These are phyloP conservation scores for Penicillium sp. DNA, from an alignment of 2,329 filamentous ascomycete species.

Conservation along the genomic window DNA sequence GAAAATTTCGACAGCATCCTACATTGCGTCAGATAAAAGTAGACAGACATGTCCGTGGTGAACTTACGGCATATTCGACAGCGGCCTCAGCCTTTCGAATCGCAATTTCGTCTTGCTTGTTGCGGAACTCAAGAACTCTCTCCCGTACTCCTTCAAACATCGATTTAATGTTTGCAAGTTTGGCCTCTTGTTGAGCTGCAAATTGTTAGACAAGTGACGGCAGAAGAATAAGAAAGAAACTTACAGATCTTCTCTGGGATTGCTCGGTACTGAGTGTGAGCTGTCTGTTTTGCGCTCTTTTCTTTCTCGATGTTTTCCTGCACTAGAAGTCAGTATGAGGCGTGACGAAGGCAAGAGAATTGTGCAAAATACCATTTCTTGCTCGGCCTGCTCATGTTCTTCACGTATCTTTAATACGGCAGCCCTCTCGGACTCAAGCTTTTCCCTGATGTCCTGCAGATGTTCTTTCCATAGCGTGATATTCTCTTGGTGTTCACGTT, in stretches of 20 bases:
- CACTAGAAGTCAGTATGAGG: conserved; percentile 10
- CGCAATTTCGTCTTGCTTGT: conserved; percentile 55
- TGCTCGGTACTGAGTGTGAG: conserved; percentile 61
- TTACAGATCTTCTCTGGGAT: conserved; percentile 70
- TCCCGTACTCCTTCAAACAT: conserved; percentile 44
- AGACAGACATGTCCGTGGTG: neutral
- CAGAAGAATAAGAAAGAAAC: conserved; percentile 30
- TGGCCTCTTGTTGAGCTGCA: conserved; percentile 46
- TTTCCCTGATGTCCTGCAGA: conserved; percentile 34
- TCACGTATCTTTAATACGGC: conserved; percentile 22
- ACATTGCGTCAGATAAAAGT: conserved; percentile 7
- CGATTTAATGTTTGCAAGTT: conserved; percentile 43
- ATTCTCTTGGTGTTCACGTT: conserved; percentile 58
- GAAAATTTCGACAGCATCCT: conserved; percentile 62
- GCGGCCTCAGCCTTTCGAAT: conserved; percentile 57
- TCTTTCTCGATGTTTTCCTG: conserved; percentile 48
- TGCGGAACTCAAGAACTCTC: conserved; percentile 52
- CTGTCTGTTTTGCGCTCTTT: conserved; percentile 67
- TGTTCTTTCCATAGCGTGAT: conserved; percentile 44
- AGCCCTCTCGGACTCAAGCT: conserved; percentile 31
- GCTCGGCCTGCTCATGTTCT: conserved; percentile 23
- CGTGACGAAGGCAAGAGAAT: neutral
- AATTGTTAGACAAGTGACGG: conserved; percentile 23
- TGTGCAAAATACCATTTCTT: conserved; percentile 44
- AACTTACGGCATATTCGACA: conserved; percentile 55